Conservation (phyloP, 768 basidiomycete species). For the Gautieria morchelliformis region DNA sequence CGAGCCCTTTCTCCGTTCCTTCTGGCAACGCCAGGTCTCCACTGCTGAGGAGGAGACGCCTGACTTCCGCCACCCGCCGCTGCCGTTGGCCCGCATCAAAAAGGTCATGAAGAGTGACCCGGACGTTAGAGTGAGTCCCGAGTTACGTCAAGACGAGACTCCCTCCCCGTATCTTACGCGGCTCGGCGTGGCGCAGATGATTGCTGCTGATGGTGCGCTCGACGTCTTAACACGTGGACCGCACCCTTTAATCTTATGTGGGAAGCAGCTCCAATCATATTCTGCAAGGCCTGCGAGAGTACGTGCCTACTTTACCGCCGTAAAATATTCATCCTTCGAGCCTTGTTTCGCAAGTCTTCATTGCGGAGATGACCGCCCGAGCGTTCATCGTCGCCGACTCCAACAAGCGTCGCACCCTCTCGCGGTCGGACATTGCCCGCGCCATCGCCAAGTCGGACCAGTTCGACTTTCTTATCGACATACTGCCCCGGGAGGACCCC, state of each 20-base stretch:
- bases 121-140: slow-evolving; percentile 76
- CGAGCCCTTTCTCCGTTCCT: slow-evolving; percentile 73
- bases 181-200: slow-evolving; percentile 56
- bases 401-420: slow-evolving; percentile 92
- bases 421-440: slow-evolving; percentile 87
- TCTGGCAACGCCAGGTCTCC: slow-evolving; percentile 88
- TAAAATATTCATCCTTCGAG: neutral
- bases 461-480: slow-evolving; percentile 96
- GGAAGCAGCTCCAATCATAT: slow-evolving; percentile 73
- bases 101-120: slow-evolving; percentile 99
- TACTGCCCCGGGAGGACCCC: slow-evolving; percentile 82
- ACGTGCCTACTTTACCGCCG: slow-evolving; percentile 24
- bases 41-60: slow-evolving; percentile 81
- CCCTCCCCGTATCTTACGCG: neutral
- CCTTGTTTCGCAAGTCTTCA: slow-evolving; percentile 59
- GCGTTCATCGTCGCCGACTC: slow-evolving; percentile 94
- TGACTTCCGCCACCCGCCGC: slow-evolving; percentile 78
- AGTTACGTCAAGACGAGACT: neutral
- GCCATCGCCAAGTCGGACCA: slow-evolving; percentile 90
- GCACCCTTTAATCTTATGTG: neutral
- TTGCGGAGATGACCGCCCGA: slow-evolving; percentile 90
- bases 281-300: slow-evolving; percentile 99
- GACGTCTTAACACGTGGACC: slow-evolving; percentile 4
- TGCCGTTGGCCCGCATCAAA: slow-evolving; percentile 93
- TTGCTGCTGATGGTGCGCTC: slow-evolving; percentile 83